Base-by-base conservation (phyloP, 371 early-diverging fungal genomes). In the Apophysomyces ossiformis region DNA sequence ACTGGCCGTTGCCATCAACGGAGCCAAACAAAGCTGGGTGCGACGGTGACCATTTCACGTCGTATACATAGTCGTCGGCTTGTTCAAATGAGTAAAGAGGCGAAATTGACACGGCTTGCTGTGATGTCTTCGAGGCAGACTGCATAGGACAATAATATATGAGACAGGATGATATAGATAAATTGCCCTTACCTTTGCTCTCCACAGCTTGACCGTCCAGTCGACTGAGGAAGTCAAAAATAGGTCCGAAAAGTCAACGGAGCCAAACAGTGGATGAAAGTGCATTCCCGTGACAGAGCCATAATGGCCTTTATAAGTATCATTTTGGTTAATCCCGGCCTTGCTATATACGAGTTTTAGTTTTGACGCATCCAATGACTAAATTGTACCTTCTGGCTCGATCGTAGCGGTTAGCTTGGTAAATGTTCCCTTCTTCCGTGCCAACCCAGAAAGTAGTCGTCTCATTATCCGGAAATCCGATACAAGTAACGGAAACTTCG, bases 171-270 rank as follows among this genome's bases (percentile, higher is more conserved):
- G 32, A 2, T 26, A 26, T 26, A 26, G 2, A 26, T 26, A 26
- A 26, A 26, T 26, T 26, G 32, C 32, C 26, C 32, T 70, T 72
- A 90, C 91, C 85, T 93, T 92, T 5, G 93, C 87, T 58, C 95
- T 85, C 98, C 98, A 99, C 26, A 99, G 81, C 66, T 96, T 95
- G 62, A 95, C 91, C 1, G 97, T 95, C 97, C 97, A 99, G 74
- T 97, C 98, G 3, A 96, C 93, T 6, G 93, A 93, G 37, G 89
- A 84, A 0, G 97, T 97, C 59, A 97, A 68, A 71, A 94, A 95
- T 57, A 97, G 72, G 74, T 97, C 97, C 7, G 95, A 88, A 71
- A 94, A 95, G 66, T 95, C 96, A 13, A 84, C 79, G 15, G 92
- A 87, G 5, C 93, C 94, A 67, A 81, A 76, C 5, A 85, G 60